phyloP scores from a whole-genome alignment of 2,329 filamentous ascomycete species.

The Fusarium sp. region DNA sequence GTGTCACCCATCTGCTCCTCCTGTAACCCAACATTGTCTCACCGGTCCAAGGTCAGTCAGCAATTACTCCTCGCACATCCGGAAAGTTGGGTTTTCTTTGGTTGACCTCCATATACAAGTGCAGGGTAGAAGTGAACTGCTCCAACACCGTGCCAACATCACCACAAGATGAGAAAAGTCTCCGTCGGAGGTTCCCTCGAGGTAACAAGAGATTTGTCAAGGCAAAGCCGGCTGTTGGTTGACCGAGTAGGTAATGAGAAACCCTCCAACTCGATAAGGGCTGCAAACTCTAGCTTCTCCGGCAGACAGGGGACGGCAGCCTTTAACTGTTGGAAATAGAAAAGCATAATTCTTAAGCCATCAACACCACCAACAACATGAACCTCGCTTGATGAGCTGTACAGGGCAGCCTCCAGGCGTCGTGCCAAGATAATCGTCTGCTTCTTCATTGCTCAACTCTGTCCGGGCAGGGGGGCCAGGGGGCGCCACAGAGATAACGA shows the following conservation, averaged over 20 bases:
- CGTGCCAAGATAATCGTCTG: neutral
- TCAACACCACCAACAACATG: neutral
- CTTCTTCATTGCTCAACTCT: neutral
- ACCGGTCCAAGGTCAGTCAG: neutral
- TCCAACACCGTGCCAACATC: neutral
- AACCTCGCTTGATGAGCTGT: neutral
- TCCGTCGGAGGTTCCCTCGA: neutral
- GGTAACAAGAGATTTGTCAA: neutral
- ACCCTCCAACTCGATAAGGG: neutral
- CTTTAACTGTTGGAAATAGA: neutral
- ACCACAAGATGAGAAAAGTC: neutral
- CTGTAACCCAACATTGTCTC: neutral
- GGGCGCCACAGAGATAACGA: constrained; percentile 34
- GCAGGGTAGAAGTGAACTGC: neutral
- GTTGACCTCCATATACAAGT: neutral
- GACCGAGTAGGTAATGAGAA: neutral
- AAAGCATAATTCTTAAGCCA: neutral
- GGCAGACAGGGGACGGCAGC: neutral
- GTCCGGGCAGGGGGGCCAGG: constrained; percentile 12
- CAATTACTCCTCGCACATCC: neutral
- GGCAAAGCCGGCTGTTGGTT: neutral
- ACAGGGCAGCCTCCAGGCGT: neutral
- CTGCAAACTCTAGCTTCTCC: neutral
- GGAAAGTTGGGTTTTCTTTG: neutral
- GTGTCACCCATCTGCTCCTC: neutral